These are phyloP conservation scores for Fusarium sp. DNA, from an alignment of 2,329 filamentous ascomycete species.

Conservation along the genomic window DNA sequence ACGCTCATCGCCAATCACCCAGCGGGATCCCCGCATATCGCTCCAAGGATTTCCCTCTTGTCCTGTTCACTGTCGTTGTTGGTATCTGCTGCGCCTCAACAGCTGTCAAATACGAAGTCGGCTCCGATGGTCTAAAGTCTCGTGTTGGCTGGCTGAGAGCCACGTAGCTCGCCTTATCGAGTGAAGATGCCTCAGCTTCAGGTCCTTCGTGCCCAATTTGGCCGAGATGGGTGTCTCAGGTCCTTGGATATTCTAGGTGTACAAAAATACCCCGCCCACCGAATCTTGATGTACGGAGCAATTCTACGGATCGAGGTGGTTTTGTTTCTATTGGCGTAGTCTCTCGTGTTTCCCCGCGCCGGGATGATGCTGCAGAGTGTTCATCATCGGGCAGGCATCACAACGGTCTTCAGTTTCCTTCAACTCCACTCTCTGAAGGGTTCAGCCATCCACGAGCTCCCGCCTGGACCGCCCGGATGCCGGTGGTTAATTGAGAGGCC, in stretches of 20 bases:
- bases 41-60: neutral
- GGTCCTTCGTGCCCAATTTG: slow-evolving; percentile 5
- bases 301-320: neutral
- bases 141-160: slow-evolving; percentile 6
- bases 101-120: slow-evolving; percentile 6
- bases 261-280: neutral
- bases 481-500: slow-evolving; percentile 9
- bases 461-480: slow-evolving; percentile 10
- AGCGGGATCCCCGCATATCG: neutral
- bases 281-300: neutral
- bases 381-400: neutral
- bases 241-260: neutral
- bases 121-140: neutral
- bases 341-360: slow-evolving; percentile 19
- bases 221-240: neutral
- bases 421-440: neutral
- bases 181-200: slow-evolving; percentile 1
- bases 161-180: slow-evolving; percentile 3
- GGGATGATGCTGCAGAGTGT: neutral
- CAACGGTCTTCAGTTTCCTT: neutral
- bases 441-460: neutral
- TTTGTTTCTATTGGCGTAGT: neutral
- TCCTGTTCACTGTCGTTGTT: neutral
- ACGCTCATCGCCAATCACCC: neutral
- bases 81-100: slow-evolving; percentile 7